phyloP scores from a whole-genome alignment of 140 eudicot genomes.

The Stevia rebaudiana region DNA sequence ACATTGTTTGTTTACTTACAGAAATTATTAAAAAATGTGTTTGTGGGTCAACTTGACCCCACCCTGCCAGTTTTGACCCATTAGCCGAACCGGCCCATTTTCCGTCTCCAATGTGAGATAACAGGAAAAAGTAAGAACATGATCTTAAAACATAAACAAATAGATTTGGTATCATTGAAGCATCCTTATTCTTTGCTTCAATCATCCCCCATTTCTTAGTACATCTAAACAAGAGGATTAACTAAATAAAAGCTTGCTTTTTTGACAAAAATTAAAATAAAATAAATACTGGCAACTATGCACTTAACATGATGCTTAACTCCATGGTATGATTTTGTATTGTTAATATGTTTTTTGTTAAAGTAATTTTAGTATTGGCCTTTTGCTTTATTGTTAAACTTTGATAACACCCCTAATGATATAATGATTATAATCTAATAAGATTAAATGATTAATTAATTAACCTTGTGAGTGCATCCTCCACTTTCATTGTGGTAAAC shows the following conservation, averaged over 20 bases:
- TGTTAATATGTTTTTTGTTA: not conserved
- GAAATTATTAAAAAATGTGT: not conserved
- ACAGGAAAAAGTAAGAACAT: too few relatives aligned
- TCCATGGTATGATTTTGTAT: not conserved
- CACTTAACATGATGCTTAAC: not conserved
- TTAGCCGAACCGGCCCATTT: too few relatives aligned
- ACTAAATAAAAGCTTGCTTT: too few relatives aligned
- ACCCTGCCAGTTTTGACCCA: not conserved
- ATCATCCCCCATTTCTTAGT: not conserved
- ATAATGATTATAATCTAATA: too few relatives aligned
- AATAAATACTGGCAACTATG: not conserved
- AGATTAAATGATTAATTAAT: too few relatives aligned
- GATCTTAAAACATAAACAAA: too few relatives aligned
- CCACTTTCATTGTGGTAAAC: conserved; percentile 89
- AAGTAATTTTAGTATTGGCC: not conserved
- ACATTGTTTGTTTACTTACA: not conserved
- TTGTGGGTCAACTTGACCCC: not conserved
- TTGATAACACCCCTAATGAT: not conserved
- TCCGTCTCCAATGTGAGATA: too few relatives aligned
- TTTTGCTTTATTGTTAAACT: not conserved
- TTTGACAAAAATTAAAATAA: not conserved
- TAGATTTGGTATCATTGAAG: not conserved
- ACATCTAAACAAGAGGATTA: too few relatives aligned
- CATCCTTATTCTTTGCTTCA: not conserved
- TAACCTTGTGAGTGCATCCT: conserved; percentile 78